Evolutionary conservation across 192 early-diverging fungal genomes (phyloP), one percentile per base, ranked within the genome.

Genomic region (Phycomyces blakesleeanus): DNA sequence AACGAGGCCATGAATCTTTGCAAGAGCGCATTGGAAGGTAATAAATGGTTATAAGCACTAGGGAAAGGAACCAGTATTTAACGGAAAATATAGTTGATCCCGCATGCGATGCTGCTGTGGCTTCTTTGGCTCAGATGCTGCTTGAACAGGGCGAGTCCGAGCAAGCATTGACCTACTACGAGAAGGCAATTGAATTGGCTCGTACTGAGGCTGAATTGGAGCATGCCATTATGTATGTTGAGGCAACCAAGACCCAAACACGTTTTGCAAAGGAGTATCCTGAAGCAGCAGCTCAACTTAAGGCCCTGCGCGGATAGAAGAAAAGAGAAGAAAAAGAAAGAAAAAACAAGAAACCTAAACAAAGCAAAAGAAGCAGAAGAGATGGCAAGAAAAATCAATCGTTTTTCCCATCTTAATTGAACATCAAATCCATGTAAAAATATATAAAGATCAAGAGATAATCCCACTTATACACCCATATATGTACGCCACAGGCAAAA

Each of bases 21-120:
- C 71, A 79, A 82, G 34, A 77, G 85, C 22, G 95, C 96, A 5
- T 80, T 93, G 50, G 85, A 92, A 72, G 70, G 80, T 82, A 73
- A 55, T 18, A 27, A 37, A 8, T 21, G 24, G 20, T 3, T 16
- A 51, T 5, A 3, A n/a, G n/a, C n/a, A n/a, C n/a, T n/a, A n/a
- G n/a, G n/a, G n/a, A n/a, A n/a, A n/a, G n/a, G n/a, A n/a, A n/a
- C n/a, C n/a, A n/a, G n/a, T n/a, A n/a, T n/a, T n/a, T n/a, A n/a
- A n/a, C n/a, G n/a, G n/a, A n/a, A n/a, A n/a, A n/a, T 41, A 15
- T 71, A 82, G 91, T 91, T 38, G 97, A 99, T 67, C 87, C 95
- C n/a, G 83, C 89, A 56, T 97, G 97, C 74, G 97, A 99, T 75
- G 90, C 96, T 71, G 96, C 97, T 12, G 83, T 90, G 53, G 87